phyloP scores from a whole-genome alignment of 768 basidiomycete genomes.

The Naganishia onofrii region DNA sequence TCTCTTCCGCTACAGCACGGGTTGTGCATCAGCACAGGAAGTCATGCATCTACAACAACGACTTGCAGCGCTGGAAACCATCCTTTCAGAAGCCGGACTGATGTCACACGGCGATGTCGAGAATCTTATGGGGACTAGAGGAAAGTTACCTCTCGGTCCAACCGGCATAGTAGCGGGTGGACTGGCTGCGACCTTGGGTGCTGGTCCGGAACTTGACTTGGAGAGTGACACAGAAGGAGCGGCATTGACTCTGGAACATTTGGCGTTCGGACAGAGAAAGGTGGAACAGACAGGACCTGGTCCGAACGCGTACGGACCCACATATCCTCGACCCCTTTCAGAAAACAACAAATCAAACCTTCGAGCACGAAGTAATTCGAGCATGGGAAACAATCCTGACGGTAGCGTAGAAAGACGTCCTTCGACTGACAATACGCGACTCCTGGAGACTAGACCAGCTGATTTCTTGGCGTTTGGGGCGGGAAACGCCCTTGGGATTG shows the following conservation, averaged over 20 bases:
- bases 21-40: slow-evolving; percentile 42
- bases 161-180: slow-evolving; percentile 24
- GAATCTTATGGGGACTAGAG: slow-evolving; percentile 35
- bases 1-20: slow-evolving; percentile 21
- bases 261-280: slow-evolving; percentile 47
- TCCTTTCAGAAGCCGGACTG: slow-evolving; percentile 42
- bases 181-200: neutral
- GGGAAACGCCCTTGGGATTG: slow-evolving; percentile 17
- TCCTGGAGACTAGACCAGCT: neutral
- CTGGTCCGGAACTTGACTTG: slow-evolving; percentile 25
- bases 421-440: slow-evolving; percentile 1
- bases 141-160: slow-evolving; percentile 21
- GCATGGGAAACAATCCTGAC: neutral
- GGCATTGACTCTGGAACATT: slow-evolving; percentile 49
- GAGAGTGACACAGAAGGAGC: slow-evolving; percentile 51
- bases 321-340: slow-evolving; percentile 9
- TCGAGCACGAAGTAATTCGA: slow-evolving; percentile 10
- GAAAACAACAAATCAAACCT: slow-evolving; percentile 7
- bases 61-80: slow-evolving; percentile 46
- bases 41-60: slow-evolving; percentile 45
- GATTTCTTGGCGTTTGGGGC: slow-evolving; percentile 21
- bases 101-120: slow-evolving; percentile 44
- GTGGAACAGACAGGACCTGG: slow-evolving; percentile 28
- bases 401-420: neutral
- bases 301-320: slow-evolving; percentile 19